These are phyloP conservation scores for Magnusiomyces paraingens DNA, from an alignment of 1,139 yeast species.

Conservation along the genomic window DNA sequence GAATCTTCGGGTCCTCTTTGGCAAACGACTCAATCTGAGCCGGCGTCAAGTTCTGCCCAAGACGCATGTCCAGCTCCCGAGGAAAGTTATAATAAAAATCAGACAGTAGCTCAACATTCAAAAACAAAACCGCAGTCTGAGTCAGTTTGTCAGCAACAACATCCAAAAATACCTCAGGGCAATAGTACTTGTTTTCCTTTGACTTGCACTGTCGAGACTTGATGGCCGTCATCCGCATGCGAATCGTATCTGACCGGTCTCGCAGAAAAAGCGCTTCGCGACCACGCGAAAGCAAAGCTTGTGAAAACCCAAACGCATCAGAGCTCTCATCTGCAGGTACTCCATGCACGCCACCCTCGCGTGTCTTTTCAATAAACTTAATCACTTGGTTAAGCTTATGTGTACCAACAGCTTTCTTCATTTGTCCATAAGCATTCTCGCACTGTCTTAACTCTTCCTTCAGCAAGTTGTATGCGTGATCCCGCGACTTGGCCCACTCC, in stretches of 20 bases:
- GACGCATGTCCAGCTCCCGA: constrained; percentile 74
- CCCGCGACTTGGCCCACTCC: constrained; percentile 82
- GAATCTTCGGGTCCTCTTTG: constrained; percentile 87
- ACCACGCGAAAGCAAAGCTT: constrained; percentile 62
- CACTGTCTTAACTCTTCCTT: constrained; percentile 86
- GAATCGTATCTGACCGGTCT: constrained; percentile 66
- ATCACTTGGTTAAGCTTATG: constrained; percentile 78
- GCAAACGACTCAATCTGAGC: constrained; percentile 88
- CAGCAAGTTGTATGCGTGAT: constrained; percentile 63
- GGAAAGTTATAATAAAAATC: constrained; percentile 97
- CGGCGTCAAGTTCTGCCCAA: constrained; percentile 54
- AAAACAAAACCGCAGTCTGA: constrained; percentile 83
- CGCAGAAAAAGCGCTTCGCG: constrained; percentile 75
- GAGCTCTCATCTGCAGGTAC: constrained; percentile 33
- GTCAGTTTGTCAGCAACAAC: constrained; percentile 89
- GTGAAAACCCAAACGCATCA: constrained; percentile 74
- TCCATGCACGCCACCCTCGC: constrained; percentile 38
- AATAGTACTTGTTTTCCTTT: constrained; percentile 76
- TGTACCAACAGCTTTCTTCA: constrained; percentile 72
- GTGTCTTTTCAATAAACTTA: constrained; percentile 53
- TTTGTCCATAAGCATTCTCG: constrained; percentile 52
- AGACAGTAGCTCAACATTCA: constrained; percentile 87
- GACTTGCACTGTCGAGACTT: constrained; percentile 70
- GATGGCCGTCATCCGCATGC: constrained; percentile 69
- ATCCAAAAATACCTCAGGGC: constrained; percentile 91